A percentile compares a stretch with the other conserved stretches of the same genome.
Evolutionary conservation across 2,329 filamentous ascomycete species (phyloP).

Genomic region (Alternaria sp.): DNA sequence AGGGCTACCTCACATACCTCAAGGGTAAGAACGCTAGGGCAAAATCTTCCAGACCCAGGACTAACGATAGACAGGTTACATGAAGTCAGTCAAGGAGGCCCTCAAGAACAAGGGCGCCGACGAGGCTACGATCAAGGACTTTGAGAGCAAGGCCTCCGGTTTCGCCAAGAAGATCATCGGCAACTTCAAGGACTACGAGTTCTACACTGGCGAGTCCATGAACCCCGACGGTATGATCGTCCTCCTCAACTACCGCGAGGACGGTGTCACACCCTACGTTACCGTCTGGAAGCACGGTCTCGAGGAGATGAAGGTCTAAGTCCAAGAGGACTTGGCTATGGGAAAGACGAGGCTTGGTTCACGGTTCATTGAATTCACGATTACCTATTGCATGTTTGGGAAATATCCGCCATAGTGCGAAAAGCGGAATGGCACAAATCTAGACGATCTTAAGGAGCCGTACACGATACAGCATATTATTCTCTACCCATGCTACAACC

Average conservation of each 20-base stretch:
- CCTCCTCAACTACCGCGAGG: constrained; percentile 97
- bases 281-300: constrained; percentile 96
- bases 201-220: constrained; percentile 91
- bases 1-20: constrained; percentile 79
- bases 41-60: neutral
- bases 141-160: constrained; percentile 75
- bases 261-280: constrained; percentile 88
- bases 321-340: constrained; percentile 6
- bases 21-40: constrained; percentile 69
- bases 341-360: constrained; percentile 25
- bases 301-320: constrained; percentile 87
- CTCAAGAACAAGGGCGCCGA: constrained; percentile 65
- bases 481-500: neutral
- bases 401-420: constrained; percentile 43
- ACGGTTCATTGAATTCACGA: constrained; percentile 44
- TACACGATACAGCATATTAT: constrained; percentile 12
- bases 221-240: constrained; percentile 92
- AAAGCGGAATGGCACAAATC: constrained; percentile 41
- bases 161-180: constrained; percentile 83
- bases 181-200: constrained; percentile 97
- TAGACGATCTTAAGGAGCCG: constrained; percentile 33
- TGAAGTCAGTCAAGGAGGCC: constrained; percentile 88
- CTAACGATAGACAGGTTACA: constrained; percentile 68
- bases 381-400: constrained; percentile 47
- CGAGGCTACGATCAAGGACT: constrained; percentile 73